Conservation (phyloP, 2,329 filamentous ascomycete species). For the Ophiostoma montium region DNA sequence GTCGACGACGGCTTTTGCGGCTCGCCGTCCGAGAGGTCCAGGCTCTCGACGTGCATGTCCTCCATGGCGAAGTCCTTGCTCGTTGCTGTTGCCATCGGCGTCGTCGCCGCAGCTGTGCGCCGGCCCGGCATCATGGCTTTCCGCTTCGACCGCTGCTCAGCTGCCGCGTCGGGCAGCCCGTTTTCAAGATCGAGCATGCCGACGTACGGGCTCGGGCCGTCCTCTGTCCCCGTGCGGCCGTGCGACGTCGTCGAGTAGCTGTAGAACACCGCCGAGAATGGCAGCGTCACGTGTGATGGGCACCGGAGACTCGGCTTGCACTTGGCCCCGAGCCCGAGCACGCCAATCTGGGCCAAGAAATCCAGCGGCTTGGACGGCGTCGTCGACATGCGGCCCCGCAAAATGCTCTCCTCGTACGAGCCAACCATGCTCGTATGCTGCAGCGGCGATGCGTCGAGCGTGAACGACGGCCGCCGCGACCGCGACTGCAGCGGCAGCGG, state of each 20-base stretch:
- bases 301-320: slow-evolving; percentile 78
- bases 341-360: slow-evolving; percentile 90
- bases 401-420: slow-evolving; percentile 92
- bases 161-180: slow-evolving; percentile 42
- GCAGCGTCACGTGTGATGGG: slow-evolving; percentile 76
- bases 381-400: slow-evolving; percentile 92
- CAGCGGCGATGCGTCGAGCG: slow-evolving; percentile 60
- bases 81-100: not conserved
- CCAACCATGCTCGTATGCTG: slow-evolving; percentile 94
- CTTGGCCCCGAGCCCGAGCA: slow-evolving; percentile 65
- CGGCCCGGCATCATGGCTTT: slow-evolving; percentile 28
- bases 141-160: slow-evolving; percentile 31
- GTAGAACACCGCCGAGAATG: slow-evolving; percentile 93
- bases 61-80: not conserved
- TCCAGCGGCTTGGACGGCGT: slow-evolving; percentile 84
- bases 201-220: slow-evolving; percentile 91
- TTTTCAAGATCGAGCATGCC: slow-evolving; percentile 86
- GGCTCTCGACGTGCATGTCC: slow-evolving; percentile 1
- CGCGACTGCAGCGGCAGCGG: slow-evolving; percentile 34
- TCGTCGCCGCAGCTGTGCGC: slow-evolving; percentile 17
- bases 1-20: slow-evolving; percentile 15
- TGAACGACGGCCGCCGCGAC: slow-evolving; percentile 54
- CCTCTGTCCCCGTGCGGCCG: slow-evolving; percentile 51
- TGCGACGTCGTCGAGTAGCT: slow-evolving; percentile 62
- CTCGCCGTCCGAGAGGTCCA: slow-evolving; percentile 12